Percentiles rank a stretch among this genome's conserved stretches.
phyloP scores from a whole-genome alignment of 1,139 yeast species.

The Kodamaea derodonti region DNA sequence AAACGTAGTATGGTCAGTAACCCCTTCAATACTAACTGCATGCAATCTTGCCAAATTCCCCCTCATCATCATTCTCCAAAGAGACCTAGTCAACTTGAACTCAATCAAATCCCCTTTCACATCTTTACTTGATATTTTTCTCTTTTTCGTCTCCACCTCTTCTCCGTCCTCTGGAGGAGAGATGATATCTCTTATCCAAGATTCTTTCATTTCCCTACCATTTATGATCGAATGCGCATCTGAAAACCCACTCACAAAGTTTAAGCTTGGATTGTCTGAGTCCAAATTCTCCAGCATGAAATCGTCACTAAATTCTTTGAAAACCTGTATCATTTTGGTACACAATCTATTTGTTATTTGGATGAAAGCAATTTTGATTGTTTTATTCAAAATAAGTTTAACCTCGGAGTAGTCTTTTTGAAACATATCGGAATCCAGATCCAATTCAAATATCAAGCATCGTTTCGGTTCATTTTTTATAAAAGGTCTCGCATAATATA shows the following conservation, averaged over 20 bases:
- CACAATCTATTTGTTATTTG: slow-evolving; percentile 25
- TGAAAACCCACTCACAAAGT: slow-evolving; percentile 24
- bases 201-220: slow-evolving; percentile 32
- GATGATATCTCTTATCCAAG: slow-evolving; percentile 33
- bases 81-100: slow-evolving; percentile 27
- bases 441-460: slow-evolving; percentile 55
- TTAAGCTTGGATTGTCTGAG: slow-evolving; percentile 15
- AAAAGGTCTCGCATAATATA: slow-evolving; percentile 56
- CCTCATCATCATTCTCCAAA: slow-evolving; percentile 31
- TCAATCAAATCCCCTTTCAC: slow-evolving; percentile 34
- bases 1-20: slow-evolving; percentile 22
- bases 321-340: slow-evolving; percentile 22
- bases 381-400: slow-evolving; percentile 29
- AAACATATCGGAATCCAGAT: slow-evolving; percentile 17
- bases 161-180: slow-evolving; percentile 9
- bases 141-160: slow-evolving; percentile 11
- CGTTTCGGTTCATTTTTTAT: slow-evolving; percentile 38
- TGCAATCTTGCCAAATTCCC: slow-evolving; percentile 24
- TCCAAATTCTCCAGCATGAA: slow-evolving; percentile 20
- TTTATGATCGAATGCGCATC: slow-evolving; percentile 32
- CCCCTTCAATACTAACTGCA: slow-evolving; percentile 31
- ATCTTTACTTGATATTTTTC: slow-evolving; percentile 10
- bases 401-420: slow-evolving; percentile 21
- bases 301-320: slow-evolving; percentile 20
- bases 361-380: slow-evolving; percentile 22